Conservation (phyloP, 805 yeast species). For the Barnettozyma siamensis region DNA sequence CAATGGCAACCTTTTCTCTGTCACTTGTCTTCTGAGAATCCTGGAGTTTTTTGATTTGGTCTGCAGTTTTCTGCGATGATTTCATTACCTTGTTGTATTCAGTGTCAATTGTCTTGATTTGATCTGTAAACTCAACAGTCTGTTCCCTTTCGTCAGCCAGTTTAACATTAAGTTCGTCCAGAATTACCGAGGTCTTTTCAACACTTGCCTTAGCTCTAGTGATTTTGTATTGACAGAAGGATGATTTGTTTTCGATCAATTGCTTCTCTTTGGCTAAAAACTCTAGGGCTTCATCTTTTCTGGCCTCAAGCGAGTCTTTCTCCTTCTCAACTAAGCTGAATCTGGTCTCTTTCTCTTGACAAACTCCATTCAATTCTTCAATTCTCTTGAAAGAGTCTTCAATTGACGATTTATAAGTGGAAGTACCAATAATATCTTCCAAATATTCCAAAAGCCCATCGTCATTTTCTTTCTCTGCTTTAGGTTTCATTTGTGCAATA, state of each 20-base stretch:
- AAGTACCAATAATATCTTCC: constrained; percentile 95
- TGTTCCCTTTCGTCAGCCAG: constrained; percentile 39
- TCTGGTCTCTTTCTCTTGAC: constrained; percentile 75
- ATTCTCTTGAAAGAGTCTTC: constrained; percentile 56
- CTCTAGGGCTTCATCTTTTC: constrained; percentile 62
- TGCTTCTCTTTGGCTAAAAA: constrained; percentile 62
- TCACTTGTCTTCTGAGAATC: constrained; percentile 39
- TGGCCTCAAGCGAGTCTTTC: constrained; percentile 52
- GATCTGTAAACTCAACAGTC: constrained; percentile 34
- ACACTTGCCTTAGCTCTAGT: constrained; percentile 36
- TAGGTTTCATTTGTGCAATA: constrained; percentile 97
- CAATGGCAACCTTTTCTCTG: constrained; percentile 58
- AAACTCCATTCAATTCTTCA: constrained; percentile 73
- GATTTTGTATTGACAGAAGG: constrained; percentile 49
- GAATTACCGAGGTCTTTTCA: constrained; percentile 31
- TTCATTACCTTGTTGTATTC: constrained; percentile 25
- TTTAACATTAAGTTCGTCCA: constrained; percentile 36
- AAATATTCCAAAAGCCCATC: constrained; percentile 92
- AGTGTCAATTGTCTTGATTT: constrained; percentile 28
- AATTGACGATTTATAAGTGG: constrained; percentile 71
- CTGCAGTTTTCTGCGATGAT: constrained; percentile 20
- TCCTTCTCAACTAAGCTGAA: constrained; percentile 78
- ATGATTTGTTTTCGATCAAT: constrained; percentile 45
- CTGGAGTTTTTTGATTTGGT: constrained; percentile 28
- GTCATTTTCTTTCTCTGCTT: constrained; percentile 86